phyloP scores from a whole-genome alignment of 345 rosid genomes.

The Camelina neglecta region DNA sequence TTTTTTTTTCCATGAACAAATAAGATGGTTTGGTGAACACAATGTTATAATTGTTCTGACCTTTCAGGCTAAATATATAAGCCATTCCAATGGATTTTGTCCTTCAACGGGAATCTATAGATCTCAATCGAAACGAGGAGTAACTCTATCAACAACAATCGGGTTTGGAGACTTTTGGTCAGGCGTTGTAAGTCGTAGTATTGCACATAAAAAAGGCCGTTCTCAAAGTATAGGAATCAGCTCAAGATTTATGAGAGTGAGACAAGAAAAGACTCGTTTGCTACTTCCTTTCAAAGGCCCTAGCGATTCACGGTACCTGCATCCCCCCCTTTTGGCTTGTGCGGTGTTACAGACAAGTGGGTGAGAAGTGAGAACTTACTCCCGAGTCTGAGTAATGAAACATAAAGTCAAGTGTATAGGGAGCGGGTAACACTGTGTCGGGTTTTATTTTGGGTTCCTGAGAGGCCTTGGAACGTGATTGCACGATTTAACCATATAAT shows the following conservation, averaged over 20 bases:
- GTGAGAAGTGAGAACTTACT: constrained; percentile 38
- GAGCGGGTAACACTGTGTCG: constrained; percentile 29
- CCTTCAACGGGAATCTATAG: constrained; percentile 39
- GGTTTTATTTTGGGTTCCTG: constrained; percentile 39
- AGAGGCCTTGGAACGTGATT: constrained; percentile 37
- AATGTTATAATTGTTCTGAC: constrained; percentile 7
- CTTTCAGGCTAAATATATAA: constrained; percentile 42
- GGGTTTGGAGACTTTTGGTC: constrained; percentile 45
- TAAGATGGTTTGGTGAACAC: constrained; percentile 4
- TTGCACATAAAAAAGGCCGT: constrained; percentile 42
- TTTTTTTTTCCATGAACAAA: background rate
- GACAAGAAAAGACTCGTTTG: constrained; percentile 30
- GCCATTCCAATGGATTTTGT: constrained; percentile 39
- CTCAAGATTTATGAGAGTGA: constrained; percentile 38
- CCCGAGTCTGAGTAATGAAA: constrained; percentile 35
- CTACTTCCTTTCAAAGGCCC: constrained; percentile 28
- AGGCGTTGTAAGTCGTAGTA: constrained; percentile 40
- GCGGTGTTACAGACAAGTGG: constrained; percentile 38
- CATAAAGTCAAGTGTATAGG: constrained; percentile 36
- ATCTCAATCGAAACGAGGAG: constrained; percentile 42
- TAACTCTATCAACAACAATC: constrained; percentile 43
- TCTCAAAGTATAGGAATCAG: constrained; percentile 45
- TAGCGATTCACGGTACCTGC: constrained; percentile 43
- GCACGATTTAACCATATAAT: constrained; percentile 34
- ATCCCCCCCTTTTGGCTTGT: constrained; percentile 41